Evolutionary conservation across 257 asterid species (phyloP), one percentile per base, ranked within the genome.

Genomic region (Gentiana macrophylla): DNA sequence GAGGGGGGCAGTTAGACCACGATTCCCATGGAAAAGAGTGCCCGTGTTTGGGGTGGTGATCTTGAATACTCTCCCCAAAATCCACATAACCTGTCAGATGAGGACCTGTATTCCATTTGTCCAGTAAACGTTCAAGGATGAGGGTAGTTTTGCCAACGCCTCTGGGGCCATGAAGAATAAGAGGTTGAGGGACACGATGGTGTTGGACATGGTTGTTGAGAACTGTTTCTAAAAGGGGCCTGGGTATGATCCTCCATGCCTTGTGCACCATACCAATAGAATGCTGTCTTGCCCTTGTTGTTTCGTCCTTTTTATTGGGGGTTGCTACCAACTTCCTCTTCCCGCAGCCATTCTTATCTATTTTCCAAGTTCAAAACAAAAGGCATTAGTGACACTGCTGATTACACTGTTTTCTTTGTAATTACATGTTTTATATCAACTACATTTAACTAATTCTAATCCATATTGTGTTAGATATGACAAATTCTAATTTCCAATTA

Each of bases 131-230:
- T 68, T 91, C 95, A 32, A 82, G 88, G 53, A 91, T 78, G 66
- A 91, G 94, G 63, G 98, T 84, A 71, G 98, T 91, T 87, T 91
- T 91, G 62, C 98, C 98, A 61, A 73, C 87, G 38, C 98, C 98
- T 2, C 98, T 96, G 51, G 98, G 97, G 65, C 98, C 97, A 58
- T 87, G 98, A 62, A 91, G 88, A 70, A 91, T 73, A 70, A 87
- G 95, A 44, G 96, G 95, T 54, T 83, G 97, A 66, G 88, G 94
- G 56, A 87, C 94, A 37, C 94, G 97, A 74, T 79, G 90, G 68
- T 81, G 95, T 65, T 83, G 98, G 57, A 73, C 96, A 67, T 91
- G 97, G 80, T 82, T 83, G 83, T 83, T 91, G 67, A 87, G 94
- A 58, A 87, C 65, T 8, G 97, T 80, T 68, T 91, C 98, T 70